These are phyloP conservation scores for Batkoa obscura DNA, from an alignment of 371 early-diverging fungal species.

Conservation along the genomic window DNA sequence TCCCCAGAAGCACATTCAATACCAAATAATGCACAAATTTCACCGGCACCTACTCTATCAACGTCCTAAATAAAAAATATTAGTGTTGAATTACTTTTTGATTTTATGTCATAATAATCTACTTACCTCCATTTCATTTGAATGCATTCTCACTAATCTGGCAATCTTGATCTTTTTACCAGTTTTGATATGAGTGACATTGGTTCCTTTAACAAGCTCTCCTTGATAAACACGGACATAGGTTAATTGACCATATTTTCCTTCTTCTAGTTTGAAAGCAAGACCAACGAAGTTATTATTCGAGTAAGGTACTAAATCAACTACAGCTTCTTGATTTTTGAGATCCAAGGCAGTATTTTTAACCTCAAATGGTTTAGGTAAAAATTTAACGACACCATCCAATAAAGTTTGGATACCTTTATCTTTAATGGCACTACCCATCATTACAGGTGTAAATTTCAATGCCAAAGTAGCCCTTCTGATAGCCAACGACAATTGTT, in stretches of 20 bases:
- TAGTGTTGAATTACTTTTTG: background rate
- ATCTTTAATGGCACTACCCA: constrained; percentile 82
- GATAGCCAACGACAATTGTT: constrained; percentile 49
- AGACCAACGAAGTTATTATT: constrained; percentile 67
- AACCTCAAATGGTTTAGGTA: constrained; percentile 64
- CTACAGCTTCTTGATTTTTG: constrained; percentile 38
- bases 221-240: constrained; percentile 96
- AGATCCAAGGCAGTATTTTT: constrained; percentile 55
- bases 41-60: constrained; percentile 81
- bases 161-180: constrained; percentile 92
- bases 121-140: constrained; percentile 77
- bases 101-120: background rate
- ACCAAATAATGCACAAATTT: constrained; percentile 96
- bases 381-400: constrained; percentile 47
- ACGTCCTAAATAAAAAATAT: constrained; percentile 37
- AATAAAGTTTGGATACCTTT: constrained; percentile 60
- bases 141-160: constrained; percentile 94
- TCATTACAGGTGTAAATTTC: constrained; percentile 67
- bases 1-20: constrained; percentile 96
- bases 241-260: constrained; percentile 88
- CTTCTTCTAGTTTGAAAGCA: constrained; percentile 90
- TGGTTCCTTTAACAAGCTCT: constrained; percentile 63
- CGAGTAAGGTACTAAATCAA: constrained; percentile 31
- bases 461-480: constrained; percentile 58
- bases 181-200: constrained; percentile 70